Evolutionary conservation across 331 rosid species (phyloP).

Genomic region (Acacia pycnantha): DNA sequence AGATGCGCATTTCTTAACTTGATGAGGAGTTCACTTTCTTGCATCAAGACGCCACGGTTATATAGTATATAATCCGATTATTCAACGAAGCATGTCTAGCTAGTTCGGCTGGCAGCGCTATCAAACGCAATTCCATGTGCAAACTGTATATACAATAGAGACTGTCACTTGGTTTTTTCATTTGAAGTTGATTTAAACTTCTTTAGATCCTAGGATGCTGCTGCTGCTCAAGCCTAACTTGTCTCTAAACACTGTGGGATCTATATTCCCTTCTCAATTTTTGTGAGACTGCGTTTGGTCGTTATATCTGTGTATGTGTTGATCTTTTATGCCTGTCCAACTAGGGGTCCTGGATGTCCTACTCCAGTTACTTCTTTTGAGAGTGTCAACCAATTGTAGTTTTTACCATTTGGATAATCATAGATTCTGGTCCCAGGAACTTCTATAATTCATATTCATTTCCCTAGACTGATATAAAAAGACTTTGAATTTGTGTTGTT

Average conservation of each 20-base stretch:
- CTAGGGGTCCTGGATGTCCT: not conserved
- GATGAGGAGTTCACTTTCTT: not conserved
- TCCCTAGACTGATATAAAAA: not conserved
- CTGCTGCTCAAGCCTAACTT: not conserved
- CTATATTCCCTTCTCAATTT: not conserved
- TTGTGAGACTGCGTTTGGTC: conserved; percentile 13
- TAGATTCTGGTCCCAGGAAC: not conserved
- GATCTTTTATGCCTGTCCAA: conserved; percentile 7
- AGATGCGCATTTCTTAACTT: conserved; percentile 1
- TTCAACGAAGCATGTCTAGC: not conserved
- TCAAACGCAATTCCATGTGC: not conserved
- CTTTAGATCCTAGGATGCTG: not conserved
- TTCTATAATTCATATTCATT: not conserved
- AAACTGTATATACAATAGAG: not conserved
- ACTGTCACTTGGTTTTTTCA: too few species aligned
- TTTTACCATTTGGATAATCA: not conserved
- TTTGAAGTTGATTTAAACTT: too few species aligned
- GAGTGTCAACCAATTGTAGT: conserved; percentile 1
- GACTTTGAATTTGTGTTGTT: conserved; percentile 10
- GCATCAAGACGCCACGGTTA: conserved; percentile 13
- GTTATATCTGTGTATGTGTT: not conserved
- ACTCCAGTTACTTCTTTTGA: not conserved
- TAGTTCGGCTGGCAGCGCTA: not conserved
- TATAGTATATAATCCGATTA: not conserved
- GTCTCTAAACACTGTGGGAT: not conserved